These are phyloP conservation scores for Aspergillus sergii DNA, from an alignment of 2,329 filamentous ascomycete species.

Conservation along the genomic window DNA sequence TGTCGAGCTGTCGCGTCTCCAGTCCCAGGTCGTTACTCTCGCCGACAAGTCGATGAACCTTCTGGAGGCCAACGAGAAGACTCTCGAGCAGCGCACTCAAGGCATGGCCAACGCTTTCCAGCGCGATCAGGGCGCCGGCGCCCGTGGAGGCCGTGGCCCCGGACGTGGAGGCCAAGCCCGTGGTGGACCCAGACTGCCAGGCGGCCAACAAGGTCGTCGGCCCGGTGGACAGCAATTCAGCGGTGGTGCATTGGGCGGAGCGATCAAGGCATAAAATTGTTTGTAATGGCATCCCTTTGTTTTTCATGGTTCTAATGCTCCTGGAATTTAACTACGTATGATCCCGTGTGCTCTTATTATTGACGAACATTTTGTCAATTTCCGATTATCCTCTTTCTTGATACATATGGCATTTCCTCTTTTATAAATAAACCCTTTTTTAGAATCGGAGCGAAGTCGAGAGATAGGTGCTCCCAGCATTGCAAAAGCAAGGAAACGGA, in stretches of 20 bases:
- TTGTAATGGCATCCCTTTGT: slow-evolving; percentile 37
- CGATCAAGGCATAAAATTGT: slow-evolving; percentile 52
- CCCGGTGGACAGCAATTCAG: slow-evolving; percentile 54
- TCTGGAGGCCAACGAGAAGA: slow-evolving; percentile 96
- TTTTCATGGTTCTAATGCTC: slow-evolving; percentile 28
- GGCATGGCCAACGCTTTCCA: slow-evolving; percentile 95
- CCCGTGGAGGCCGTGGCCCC: slow-evolving; percentile 64
- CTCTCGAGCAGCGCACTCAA: slow-evolving; percentile 93
- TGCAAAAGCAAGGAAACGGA: background rate
- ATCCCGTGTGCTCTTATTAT: slow-evolving; percentile 20
- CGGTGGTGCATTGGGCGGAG: slow-evolving; percentile 54
- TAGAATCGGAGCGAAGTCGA: slow-evolving; percentile 19
- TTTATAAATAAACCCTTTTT: slow-evolving; percentile 26
- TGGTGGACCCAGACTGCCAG: slow-evolving; percentile 40
- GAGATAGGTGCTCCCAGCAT: background rate
- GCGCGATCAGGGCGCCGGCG: slow-evolving; percentile 78
- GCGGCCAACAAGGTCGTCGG: slow-evolving; percentile 45
- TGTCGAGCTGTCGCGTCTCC: slow-evolving; percentile 92
- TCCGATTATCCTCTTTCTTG: slow-evolving; percentile 13
- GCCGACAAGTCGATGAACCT: slow-evolving; percentile 95
- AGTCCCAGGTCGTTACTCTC: slow-evolving; percentile 90
- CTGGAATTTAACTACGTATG: slow-evolving; percentile 26
- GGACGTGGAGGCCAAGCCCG: slow-evolving; percentile 41
- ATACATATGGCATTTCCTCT: slow-evolving; percentile 20
- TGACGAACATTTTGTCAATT: slow-evolving; percentile 8